Conservation (phyloP, 2,329 filamentous ascomycete species). For the Colletotrichum graminicola region DNA sequence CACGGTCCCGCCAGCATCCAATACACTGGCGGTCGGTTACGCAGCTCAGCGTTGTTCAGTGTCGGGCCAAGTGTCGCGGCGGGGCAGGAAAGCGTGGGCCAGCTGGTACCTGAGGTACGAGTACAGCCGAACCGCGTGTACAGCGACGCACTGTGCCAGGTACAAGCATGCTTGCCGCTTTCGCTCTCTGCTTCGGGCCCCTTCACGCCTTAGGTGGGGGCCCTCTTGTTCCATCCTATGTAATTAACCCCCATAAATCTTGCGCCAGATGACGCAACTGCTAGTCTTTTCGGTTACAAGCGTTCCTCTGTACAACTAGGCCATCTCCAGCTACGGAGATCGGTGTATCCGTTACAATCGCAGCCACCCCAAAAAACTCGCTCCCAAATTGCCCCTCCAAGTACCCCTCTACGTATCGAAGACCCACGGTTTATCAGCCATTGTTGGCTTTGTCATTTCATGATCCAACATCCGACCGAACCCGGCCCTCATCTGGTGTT, state of each 20-base stretch:
- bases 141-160: conserved; percentile 20
- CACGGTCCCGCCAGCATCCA: conserved; percentile 38
- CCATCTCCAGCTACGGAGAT: conserved; percentile 11
- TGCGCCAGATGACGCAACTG: conserved; percentile 36
- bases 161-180: conserved; percentile 30
- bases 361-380: conserved; percentile 30
- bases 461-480: conserved; percentile 27
- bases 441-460: conserved; percentile 35
- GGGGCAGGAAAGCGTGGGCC: conserved; percentile 36
- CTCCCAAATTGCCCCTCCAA: conserved; percentile 41
- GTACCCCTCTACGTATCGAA: conserved; percentile 38
- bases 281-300: background rate
- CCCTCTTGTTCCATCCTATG: conserved; percentile 10
- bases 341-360: conserved; percentile 11
- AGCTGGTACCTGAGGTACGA: conserved; percentile 29
- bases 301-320: conserved; percentile 1
- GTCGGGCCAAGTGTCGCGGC: conserved; percentile 37
- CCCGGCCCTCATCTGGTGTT: conserved; percentile 7
- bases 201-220: conserved; percentile 17
- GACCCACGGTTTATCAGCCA: conserved; percentile 40
- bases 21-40: conserved; percentile 37
- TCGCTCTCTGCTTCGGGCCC: conserved; percentile 30
- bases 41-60: conserved; percentile 31
- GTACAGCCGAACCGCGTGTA: conserved; percentile 6
- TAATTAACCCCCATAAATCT: conserved; percentile 18